These are phyloP conservation scores for Monosporascus cannonballus DNA, from an alignment of 2,329 filamentous ascomycete genomes.

Conservation along the genomic window DNA sequence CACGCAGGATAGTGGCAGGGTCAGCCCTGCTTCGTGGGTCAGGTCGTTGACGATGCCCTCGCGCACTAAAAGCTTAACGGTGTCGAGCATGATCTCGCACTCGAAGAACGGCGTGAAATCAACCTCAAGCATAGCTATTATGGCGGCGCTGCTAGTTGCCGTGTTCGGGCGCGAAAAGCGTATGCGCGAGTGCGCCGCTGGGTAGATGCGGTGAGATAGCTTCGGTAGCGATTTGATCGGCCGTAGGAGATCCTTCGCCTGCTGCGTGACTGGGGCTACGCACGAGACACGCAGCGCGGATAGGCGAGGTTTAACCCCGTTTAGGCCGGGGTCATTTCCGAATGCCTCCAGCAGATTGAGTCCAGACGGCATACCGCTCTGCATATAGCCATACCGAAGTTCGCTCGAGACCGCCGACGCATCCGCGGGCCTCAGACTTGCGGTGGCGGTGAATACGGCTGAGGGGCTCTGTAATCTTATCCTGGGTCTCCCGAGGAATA, in stretches of 20 bases:
- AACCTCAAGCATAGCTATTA: constrained; percentile 66
- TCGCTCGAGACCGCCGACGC: constrained; percentile 32
- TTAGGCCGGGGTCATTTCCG: constrained; percentile 56
- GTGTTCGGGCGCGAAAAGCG: constrained; percentile 62
- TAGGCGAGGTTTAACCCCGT: constrained; percentile 57
- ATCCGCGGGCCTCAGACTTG: constrained; percentile 50
- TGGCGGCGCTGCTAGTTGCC: constrained; percentile 49
- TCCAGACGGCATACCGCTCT: constrained; percentile 61
- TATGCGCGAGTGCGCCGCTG: constrained; percentile 66
- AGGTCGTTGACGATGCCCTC: constrained; percentile 56
- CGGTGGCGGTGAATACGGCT: constrained; percentile 58
- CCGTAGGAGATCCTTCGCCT: constrained; percentile 51
- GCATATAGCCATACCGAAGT: constrained; percentile 56
- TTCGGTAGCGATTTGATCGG: constrained; percentile 60
- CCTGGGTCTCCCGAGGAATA: constrained; percentile 53
- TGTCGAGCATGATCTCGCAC: constrained; percentile 57
- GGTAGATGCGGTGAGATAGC: constrained; percentile 57
- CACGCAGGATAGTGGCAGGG: constrained; percentile 55
- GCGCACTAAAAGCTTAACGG: constrained; percentile 50
- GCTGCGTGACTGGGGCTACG: constrained; percentile 61
- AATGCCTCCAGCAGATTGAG: constrained; percentile 76
- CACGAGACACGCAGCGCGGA: constrained; percentile 70
- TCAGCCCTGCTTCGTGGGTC: constrained; percentile 41
- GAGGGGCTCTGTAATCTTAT: constrained; percentile 61
- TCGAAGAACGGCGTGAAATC: constrained; percentile 67